Percentiles rank a stretch among this genome's conserved stretches.
phyloP scores from a whole-genome alignment of 345 rosid species.

The Linum tenue region DNA sequence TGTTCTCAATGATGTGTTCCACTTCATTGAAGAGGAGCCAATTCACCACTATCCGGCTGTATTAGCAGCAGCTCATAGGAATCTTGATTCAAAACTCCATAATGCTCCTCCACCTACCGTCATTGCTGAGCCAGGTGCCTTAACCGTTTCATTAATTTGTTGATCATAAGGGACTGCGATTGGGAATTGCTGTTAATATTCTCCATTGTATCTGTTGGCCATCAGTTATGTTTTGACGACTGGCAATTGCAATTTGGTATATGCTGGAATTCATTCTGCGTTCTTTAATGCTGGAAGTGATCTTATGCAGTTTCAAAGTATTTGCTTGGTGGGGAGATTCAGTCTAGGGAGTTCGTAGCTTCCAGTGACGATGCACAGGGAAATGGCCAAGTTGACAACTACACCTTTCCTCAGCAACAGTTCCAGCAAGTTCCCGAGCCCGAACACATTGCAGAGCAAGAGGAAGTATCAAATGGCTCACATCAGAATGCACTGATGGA shows the following conservation, averaged over 20 bases:
- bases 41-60: constrained; percentile 30
- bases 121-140: constrained; percentile 42
- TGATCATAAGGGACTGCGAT: background rate
- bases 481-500: constrained; percentile 14
- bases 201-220: background rate
- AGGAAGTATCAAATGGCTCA: constrained; percentile 32
- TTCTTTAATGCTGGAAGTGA: background rate
- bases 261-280: background rate
- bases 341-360: constrained; percentile 30
- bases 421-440: constrained; percentile 31
- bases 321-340: constrained; percentile 42
- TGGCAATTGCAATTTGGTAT: background rate
- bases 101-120: constrained; percentile 16
- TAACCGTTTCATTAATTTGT: background rate
- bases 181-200: background rate
- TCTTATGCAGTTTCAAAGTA: constrained; percentile 39
- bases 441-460: constrained; percentile 28
- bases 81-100: constrained; percentile 31
- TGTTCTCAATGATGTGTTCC: constrained; percentile 27
- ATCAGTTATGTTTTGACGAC: background rate
- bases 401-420: constrained; percentile 32
- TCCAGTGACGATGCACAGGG: constrained; percentile 31
- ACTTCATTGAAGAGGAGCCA: constrained; percentile 22
- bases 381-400: constrained; percentile 39
- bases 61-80: constrained; percentile 30